phyloP scores from a whole-genome alignment of 2,329 filamentous ascomycete genomes.

The Neonectria punicea region DNA sequence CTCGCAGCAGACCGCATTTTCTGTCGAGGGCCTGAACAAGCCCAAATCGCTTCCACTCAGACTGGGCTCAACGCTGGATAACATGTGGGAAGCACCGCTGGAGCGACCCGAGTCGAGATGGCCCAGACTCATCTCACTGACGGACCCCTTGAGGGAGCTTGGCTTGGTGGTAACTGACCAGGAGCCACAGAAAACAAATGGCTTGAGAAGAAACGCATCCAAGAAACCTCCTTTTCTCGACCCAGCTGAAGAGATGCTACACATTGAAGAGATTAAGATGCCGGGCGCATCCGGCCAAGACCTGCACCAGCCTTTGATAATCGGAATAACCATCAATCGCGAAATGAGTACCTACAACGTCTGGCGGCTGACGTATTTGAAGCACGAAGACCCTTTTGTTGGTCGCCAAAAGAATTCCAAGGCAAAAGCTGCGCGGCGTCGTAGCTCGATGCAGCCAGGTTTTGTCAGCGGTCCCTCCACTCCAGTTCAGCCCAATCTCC shows the following conservation, averaged over 20 bases:
- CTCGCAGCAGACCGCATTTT: slow-evolving; percentile 65
- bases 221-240: slow-evolving; percentile 71
- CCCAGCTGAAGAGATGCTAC: slow-evolving; percentile 82
- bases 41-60: slow-evolving; percentile 65
- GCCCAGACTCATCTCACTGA: slow-evolving; percentile 83
- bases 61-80: slow-evolving; percentile 65
- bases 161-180: slow-evolving; percentile 78
- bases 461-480: slow-evolving; percentile 81
- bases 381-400: slow-evolving; percentile 69
- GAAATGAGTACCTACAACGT: slow-evolving; percentile 82
- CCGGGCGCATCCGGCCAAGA: slow-evolving; percentile 53
- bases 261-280: slow-evolving; percentile 76
- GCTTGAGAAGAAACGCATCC: slow-evolving; percentile 46
- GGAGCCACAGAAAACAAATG: slow-evolving; percentile 50
- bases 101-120: slow-evolving; percentile 68
- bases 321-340: slow-evolving; percentile 84
- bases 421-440: slow-evolving; percentile 60
- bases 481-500: slow-evolving; percentile 74
- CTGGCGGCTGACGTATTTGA: slow-evolving; percentile 84
- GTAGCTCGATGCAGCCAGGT: slow-evolving; percentile 74
- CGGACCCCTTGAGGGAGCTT: slow-evolving; percentile 86
- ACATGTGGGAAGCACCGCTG: slow-evolving; percentile 66
- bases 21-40: slow-evolving; percentile 65
- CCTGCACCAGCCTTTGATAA: slow-evolving; percentile 65
- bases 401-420: slow-evolving; percentile 58